These are phyloP conservation scores for Escallonia herrerae DNA, from an alignment of 129 eudicot species.

Conservation along the genomic window DNA sequence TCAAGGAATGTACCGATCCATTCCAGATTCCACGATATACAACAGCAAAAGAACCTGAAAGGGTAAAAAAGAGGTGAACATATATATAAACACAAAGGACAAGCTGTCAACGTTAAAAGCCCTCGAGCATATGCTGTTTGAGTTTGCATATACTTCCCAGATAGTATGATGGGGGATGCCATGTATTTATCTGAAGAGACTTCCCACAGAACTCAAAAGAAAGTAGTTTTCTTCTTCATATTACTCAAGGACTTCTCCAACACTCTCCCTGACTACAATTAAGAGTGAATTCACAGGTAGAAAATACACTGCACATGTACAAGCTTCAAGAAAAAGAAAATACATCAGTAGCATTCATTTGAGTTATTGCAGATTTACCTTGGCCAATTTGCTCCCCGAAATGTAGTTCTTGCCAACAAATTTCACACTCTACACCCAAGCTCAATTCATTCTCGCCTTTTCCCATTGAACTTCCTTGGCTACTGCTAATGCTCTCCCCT, in stretches of 20 bases:
- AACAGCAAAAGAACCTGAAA: conserved; percentile 76
- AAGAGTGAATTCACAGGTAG: background rate
- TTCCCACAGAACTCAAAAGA: background rate
- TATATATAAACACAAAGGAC: background rate
- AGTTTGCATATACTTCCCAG: background rate
- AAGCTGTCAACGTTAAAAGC: background rate
- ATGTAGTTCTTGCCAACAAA: conserved; percentile 73
- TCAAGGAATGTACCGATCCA: conserved; percentile 52
- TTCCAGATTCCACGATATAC: conserved; percentile 94
- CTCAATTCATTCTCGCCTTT: conserved; percentile 39
- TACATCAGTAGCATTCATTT: background rate
- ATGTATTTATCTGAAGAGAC: background rate
- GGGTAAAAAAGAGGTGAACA: conserved; percentile 2
- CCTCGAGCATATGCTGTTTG: background rate
- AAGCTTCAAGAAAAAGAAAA: background rate
- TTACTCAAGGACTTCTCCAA: background rate
- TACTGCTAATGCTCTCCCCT: conserved; percentile 16
- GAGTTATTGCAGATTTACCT: conserved; percentile 33
- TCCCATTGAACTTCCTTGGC: conserved; percentile 18
- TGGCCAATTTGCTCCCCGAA: conserved; percentile 76
- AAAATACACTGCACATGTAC: background rate
- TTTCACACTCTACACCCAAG: conserved; percentile 34
- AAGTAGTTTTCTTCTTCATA: background rate
- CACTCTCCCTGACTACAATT: background rate
- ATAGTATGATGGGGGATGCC: background rate